A percentile compares a stretch with the other conserved stretches of the same genome.
These are phyloP conservation scores for Apiospora malaysiana DNA, from an alignment of 2,329 filamentous ascomycete genomes.

Conservation along the genomic window DNA sequence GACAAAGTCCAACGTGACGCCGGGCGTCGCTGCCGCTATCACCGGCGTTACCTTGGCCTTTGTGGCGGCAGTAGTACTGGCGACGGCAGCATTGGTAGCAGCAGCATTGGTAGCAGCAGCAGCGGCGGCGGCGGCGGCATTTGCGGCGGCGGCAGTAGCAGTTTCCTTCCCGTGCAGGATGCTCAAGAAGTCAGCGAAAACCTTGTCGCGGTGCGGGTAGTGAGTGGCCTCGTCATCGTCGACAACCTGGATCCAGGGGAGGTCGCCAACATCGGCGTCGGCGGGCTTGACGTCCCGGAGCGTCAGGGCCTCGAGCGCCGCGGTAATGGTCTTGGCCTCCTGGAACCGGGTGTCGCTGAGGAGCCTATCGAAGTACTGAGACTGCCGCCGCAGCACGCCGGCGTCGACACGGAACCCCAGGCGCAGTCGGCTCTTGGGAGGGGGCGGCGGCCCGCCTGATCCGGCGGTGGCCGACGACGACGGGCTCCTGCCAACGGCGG, in stretches of 20 bases:
- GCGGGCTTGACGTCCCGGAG: conserved; percentile 52
- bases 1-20: conserved; percentile 64
- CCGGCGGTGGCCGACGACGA: conserved; percentile 32
- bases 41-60: conserved; percentile 32
- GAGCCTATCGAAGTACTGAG: conserved; percentile 73
- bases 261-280: conserved; percentile 53
- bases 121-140: conserved; percentile 22
- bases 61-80: neutral
- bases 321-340: conserved; percentile 63
- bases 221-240: conserved; percentile 74
- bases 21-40: conserved; percentile 35
- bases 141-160: neutral
- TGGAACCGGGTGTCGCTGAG: conserved; percentile 67
- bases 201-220: conserved; percentile 61
- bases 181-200: conserved; percentile 71
- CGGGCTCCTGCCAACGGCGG: conserved; percentile 24
- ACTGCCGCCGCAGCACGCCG: conserved; percentile 61
- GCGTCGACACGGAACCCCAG: conserved; percentile 66
- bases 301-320: conserved; percentile 56
- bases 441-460: conserved; percentile 32
- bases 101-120: neutral
- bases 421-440: conserved; percentile 45
- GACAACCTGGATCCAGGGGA: conserved; percentile 69
- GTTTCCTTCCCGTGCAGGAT: conserved; percentile 65
- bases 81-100: neutral